phyloP scores from a whole-genome alignment of 2,329 filamentous ascomycete genomes.

The Trematosphaeria pertusa region DNA sequence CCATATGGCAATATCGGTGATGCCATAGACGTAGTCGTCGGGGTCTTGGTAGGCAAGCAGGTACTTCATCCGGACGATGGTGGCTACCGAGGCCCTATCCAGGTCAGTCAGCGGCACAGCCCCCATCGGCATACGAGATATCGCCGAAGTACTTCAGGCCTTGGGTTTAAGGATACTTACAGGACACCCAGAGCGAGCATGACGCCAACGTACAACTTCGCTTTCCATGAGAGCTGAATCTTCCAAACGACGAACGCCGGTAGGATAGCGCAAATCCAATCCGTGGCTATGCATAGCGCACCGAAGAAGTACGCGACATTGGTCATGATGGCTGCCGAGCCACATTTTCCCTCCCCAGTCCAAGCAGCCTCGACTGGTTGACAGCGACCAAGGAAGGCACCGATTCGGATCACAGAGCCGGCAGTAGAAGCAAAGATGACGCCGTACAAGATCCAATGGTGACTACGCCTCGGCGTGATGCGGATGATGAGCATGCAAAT shows the following conservation, averaged over 20 bases:
- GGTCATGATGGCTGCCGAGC: conserved; percentile 22
- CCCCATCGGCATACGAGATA: neutral
- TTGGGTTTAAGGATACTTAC: conserved; percentile 39
- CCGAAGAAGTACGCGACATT: conserved; percentile 45
- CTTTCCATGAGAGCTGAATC: conserved; percentile 46
- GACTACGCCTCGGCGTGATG: neutral
- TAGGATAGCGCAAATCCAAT: conserved; percentile 38
- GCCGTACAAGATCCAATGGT: conserved; percentile 2
- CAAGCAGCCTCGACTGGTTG: conserved; percentile 14
- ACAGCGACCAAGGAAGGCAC: conserved; percentile 11
- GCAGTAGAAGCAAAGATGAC: neutral
- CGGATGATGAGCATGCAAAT: conserved; percentile 5
- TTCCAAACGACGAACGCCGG: conserved; percentile 48
- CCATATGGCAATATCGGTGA: conserved; percentile 51
- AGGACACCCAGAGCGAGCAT: conserved; percentile 48
- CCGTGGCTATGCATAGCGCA: conserved; percentile 40
- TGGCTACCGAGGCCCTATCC: conserved; percentile 42
- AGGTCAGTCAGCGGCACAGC: no score
- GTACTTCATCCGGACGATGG: conserved; percentile 51
- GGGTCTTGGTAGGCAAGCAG: conserved; percentile 46
- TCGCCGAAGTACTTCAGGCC: conserved; percentile 10
- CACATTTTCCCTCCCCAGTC: conserved; percentile 6
- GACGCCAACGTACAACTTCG: conserved; percentile 46
- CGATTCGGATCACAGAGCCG: neutral
- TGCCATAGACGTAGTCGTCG: conserved; percentile 46